Evolutionary conservation across 495 filamentous ascomycete species (phyloP), one percentile per base, ranked within the genome.

Genomic region (Annulohypoxylon moriforme): DNA sequence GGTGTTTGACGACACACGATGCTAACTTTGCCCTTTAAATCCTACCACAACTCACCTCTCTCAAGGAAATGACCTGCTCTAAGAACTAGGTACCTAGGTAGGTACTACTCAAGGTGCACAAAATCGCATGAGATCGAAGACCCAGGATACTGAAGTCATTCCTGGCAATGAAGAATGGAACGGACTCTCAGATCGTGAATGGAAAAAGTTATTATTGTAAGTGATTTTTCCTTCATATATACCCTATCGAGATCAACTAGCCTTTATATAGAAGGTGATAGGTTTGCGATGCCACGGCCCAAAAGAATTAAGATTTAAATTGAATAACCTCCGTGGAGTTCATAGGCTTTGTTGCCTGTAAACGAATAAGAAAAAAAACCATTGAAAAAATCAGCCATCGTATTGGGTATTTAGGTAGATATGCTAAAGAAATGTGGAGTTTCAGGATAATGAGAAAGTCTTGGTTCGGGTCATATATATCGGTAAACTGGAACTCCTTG

Each of bases 1-100:
- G 9, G 20, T 1, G 3, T n/a, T 16, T 64, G 27, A 42, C n/a
- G 11, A 64, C 47, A 18, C 2, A 27, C 14, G 8, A 53, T 29
- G 1, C 27, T 14, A 1, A 29, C 4, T 29, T 64, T 53, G 47
- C 47, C 3, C 16, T 55, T 5, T 11, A 64, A 27, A 42, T 64
- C 16, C 29, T 55, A 47, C 60, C 46, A 5, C 47, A 64, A n/a
- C 60, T 64, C 7, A 55, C 31, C 11, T 52, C 60, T 18, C 47
- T 55, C 13, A 40, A 64, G 47, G 20, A 24, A 25, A 42, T 64
- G 11, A 7, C 1, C 46, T 40, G 60, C 18, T 16, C n/a, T 16
- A 27, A 29, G 4, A 6, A 29, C 2, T 29, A 29, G 2, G 27
- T 29, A 29, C 27, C 27, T 29, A n/a, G n/a, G n/a, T n/a, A n/a